phyloP scores from a whole-genome alignment of 2,329 filamentous ascomycete genomes.

The Hypocreales sp. region DNA sequence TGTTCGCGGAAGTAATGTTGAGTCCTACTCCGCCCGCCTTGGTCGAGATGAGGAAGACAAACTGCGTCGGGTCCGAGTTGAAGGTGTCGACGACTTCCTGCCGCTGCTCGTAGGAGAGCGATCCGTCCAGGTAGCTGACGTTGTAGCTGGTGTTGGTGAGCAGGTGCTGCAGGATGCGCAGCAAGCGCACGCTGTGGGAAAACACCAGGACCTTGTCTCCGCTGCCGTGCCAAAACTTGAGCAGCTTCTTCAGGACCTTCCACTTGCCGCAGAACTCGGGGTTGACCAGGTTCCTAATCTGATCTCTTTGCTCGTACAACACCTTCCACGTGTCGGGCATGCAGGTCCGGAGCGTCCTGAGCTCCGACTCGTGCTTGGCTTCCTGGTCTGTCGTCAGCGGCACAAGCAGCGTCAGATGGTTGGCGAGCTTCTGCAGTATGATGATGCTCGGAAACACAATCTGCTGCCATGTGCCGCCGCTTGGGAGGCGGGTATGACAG shows the following conservation, averaged over 20 bases:
- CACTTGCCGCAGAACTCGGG: conserved; percentile 94
- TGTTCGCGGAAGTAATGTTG: conserved; percentile 96
- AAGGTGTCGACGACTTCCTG: conserved; percentile 75
- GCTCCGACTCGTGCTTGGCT: conserved; percentile 65
- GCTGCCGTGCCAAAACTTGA: conserved; percentile 78
- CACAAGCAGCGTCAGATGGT: conserved; percentile 80
- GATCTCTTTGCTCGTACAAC: conserved; percentile 61
- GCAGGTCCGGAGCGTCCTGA: conserved; percentile 57
- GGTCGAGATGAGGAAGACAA: conserved; percentile 92
- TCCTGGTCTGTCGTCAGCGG: conserved; percentile 46
- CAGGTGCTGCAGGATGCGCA: conserved; percentile 71
- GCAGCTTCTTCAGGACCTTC: conserved; percentile 74
- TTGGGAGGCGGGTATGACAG: conserved; percentile 45
- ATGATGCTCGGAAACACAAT: conserved; percentile 77
- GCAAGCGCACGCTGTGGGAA: conserved; percentile 73
- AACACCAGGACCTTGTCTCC: conserved; percentile 94
- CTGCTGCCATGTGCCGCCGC: conserved; percentile 53
- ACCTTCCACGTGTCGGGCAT: conserved; percentile 61
- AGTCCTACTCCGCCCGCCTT: conserved; percentile 85
- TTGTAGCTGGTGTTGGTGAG: conserved; percentile 84
- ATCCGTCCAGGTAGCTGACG: conserved; percentile 79
- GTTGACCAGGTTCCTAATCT: conserved; percentile 66
- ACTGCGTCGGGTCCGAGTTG: conserved; percentile 74
- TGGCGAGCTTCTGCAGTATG: conserved; percentile 73
- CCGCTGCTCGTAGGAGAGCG: conserved; percentile 69